A percentile compares a stretch with the other conserved stretches of the same genome.
Conservation (phyloP, 1,284 basidiomycete genomes). For the Fomitopsis schrenkii region DNA sequence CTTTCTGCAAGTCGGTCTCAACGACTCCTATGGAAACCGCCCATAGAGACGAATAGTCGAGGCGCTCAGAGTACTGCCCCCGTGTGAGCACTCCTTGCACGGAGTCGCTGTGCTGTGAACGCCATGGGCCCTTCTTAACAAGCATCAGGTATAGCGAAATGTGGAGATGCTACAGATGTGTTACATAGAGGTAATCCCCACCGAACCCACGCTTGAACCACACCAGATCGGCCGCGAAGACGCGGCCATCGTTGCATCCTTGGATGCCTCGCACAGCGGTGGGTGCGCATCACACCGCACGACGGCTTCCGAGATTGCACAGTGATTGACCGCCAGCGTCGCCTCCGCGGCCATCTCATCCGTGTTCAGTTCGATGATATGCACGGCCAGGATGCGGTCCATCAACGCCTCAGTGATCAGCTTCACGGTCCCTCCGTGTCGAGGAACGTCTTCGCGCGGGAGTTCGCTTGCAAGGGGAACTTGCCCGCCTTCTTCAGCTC, state of each 20-base stretch:
- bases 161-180: neutral
- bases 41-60: neutral
- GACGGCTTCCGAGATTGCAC: constrained; percentile 88
- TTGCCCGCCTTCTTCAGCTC: constrained; percentile 92
- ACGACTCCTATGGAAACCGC: no score
- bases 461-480: constrained; percentile 93
- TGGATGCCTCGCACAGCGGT: constrained; percentile 84
- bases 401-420: constrained; percentile 93
- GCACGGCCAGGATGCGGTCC: constrained; percentile 87
- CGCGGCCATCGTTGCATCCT: constrained; percentile 86
- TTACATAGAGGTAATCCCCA: neutral
- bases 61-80: neutral
- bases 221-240: constrained; percentile 75
- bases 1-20: no score
- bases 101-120: no score
- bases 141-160: neutral
- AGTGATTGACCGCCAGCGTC: constrained; percentile 89
- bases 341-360: constrained; percentile 96
- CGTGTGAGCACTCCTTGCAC: neutral
- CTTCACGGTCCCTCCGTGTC: constrained; percentile 90
- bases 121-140: neutral
- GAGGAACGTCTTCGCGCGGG: constrained; percentile 93
- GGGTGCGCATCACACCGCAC: constrained; percentile 90
- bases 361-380: constrained; percentile 93
- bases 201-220: neutral